Evolutionary conservation across 306 rosid genomes (phyloP).

Genomic region (Inga leiocalycina): DNA sequence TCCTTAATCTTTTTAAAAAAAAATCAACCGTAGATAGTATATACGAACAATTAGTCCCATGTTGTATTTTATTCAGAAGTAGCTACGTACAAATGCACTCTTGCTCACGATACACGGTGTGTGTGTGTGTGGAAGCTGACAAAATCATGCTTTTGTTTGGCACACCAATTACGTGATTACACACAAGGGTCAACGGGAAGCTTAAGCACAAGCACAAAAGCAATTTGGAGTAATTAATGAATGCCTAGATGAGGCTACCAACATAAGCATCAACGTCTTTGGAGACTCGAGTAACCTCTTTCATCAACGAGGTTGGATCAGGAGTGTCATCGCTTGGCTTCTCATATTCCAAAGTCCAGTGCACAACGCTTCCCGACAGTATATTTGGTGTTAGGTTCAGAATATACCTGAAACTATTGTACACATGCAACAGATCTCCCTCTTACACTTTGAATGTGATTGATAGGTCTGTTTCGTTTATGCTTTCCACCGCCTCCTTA

Average conservation of each 20-base stretch:
- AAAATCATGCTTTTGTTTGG: background rate
- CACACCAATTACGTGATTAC: no score
- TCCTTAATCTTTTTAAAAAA: no score
- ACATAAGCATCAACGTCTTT: no score
- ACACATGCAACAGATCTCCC: background rate
- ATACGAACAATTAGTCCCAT: no score
- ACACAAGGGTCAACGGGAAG: no score
- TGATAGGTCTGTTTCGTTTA: background rate
- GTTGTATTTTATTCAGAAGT: background rate
- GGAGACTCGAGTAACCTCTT: no score
- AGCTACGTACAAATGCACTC: background rate
- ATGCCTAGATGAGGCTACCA: no score
- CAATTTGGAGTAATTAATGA: no score
- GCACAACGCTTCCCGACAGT: background rate
- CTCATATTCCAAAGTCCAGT: slow-evolving; percentile 4
- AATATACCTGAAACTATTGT: background rate
- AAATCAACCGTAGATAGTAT: no score
- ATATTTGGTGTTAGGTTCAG: background rate
- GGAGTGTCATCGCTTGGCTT: background rate
- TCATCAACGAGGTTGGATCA: background rate
- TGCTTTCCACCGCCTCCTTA: background rate
- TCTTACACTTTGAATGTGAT: slow-evolving; percentile 5
- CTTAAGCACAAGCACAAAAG: no score
- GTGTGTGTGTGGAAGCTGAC: background rate
- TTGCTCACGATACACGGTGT: background rate